Percentiles rank a stretch among this genome's conserved stretches.
Conservation (phyloP, 2,329 filamentous ascomycete species). For the Cytospora schulzeri region DNA sequence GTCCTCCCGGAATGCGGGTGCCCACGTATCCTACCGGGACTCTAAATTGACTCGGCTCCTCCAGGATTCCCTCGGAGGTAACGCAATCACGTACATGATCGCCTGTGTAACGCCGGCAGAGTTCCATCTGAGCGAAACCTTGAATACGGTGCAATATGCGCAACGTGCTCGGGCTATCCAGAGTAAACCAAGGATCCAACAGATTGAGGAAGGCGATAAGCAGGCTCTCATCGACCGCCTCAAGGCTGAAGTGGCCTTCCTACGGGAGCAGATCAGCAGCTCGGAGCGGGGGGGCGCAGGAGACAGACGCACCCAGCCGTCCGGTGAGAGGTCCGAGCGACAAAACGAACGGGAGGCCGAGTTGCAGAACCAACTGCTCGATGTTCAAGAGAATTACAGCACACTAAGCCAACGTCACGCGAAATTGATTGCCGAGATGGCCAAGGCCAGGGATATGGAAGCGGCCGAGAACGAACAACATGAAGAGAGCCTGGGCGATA, state of each 20-base stretch:
- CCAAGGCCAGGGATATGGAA: conserved; percentile 76
- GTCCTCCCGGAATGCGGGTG: conserved; percentile 82
- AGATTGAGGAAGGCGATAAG: conserved; percentile 90
- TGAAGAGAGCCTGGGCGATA: conserved; percentile 71
- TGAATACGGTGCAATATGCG: conserved; percentile 97
- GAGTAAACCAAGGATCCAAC: conserved; percentile 95
- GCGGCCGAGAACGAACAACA: conserved; percentile 58
- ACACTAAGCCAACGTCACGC: conserved; percentile 90
- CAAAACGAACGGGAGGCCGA: conserved; percentile 84
- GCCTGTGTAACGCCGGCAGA: conserved; percentile 96
- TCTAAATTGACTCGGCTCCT: conserved; percentile 94
- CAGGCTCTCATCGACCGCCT: conserved; percentile 90
- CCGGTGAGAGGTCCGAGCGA: conserved; percentile 75
- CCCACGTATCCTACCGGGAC: conserved; percentile 96
- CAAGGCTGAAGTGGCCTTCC: conserved; percentile 89
- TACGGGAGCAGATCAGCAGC: conserved; percentile 90
- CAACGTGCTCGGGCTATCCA: conserved; percentile 95
- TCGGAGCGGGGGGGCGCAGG: conserved; percentile 68
- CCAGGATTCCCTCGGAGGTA: conserved; percentile 94
- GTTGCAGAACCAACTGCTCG: conserved; percentile 89
- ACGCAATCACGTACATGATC: conserved; percentile 99
- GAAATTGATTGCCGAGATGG: conserved; percentile 92
- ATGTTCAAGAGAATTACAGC: conserved; percentile 92
- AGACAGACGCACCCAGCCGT: conserved; percentile 55
- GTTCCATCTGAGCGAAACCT: conserved; percentile 94